Percentiles rank a stretch among this genome's conserved stretches.
Conservation (phyloP, 2,329 filamentous ascomycete species). For the Paracorniculantispora psalliotae region DNA sequence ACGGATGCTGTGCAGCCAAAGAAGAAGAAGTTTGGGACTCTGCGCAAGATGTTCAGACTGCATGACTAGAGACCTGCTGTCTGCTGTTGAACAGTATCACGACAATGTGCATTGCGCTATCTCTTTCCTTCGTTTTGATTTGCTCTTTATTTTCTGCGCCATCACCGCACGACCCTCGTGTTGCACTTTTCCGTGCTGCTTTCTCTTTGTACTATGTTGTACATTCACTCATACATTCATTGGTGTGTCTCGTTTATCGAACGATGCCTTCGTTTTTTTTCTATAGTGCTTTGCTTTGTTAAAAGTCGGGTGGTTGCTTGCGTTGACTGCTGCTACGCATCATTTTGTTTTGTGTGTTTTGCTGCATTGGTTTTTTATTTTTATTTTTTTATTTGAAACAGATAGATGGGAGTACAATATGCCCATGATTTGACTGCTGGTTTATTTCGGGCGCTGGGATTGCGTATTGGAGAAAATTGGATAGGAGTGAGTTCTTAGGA, state of each 20-base stretch:
- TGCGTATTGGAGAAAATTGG: not conserved
- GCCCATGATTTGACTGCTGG: not conserved
- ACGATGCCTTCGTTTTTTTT: not conserved
- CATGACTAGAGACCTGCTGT: conserved; percentile 33
- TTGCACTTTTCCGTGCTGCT: not conserved
- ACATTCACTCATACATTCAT: not conserved
- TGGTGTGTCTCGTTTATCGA: not conserved
- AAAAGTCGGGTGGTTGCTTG: not conserved
- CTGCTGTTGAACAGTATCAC: conserved; percentile 1
- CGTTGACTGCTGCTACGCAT: too few relatives aligned
- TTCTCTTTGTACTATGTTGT: not conserved
- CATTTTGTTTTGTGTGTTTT: not conserved
- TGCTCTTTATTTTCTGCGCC: too few relatives aligned
- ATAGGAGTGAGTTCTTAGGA: not conserved
- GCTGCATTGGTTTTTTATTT: not conserved
- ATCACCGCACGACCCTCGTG: too few relatives aligned
- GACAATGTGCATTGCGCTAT: not conserved
- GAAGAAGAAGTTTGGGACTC: conserved; percentile 63
- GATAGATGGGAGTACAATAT: not conserved
- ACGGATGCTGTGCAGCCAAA: conserved; percentile 24
- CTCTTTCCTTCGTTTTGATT: too few relatives aligned
- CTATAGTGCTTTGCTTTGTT: not conserved
- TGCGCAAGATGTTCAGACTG: conserved; percentile 60
- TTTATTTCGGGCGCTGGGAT: not conserved
- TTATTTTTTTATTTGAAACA: not conserved